A percentile compares a stretch with the other conserved stretches of the same genome.
These are phyloP conservation scores for Psilocybe cubensis DNA, from an alignment of 768 basidiomycete genomes.

Conservation along the genomic window DNA sequence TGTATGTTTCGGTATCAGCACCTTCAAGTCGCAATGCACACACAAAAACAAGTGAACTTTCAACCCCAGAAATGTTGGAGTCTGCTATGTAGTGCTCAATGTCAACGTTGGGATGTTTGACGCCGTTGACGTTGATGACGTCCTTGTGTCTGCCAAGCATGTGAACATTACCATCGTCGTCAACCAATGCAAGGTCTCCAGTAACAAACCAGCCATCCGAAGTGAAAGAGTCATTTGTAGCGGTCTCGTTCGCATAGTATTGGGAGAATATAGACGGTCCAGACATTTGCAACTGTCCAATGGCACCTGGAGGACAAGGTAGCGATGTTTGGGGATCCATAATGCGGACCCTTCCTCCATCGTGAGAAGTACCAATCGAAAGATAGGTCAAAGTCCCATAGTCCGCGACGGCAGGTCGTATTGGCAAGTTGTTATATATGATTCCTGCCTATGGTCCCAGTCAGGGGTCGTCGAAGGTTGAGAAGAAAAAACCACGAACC, in stretches of 20 bases:
- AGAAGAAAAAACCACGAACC: background rate
- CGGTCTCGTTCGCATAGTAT: background rate
- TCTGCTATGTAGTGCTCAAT: conserved; percentile 2
- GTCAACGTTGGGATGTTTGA: conserved; percentile 1
- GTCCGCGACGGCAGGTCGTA: background rate
- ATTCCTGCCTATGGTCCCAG: background rate
- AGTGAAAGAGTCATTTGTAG: background rate
- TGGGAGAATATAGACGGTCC: background rate
- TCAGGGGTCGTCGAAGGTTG: background rate
- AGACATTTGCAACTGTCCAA: background rate
- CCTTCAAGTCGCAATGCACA: background rate
- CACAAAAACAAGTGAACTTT: background rate
- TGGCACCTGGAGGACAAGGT: background rate
- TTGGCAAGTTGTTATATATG: background rate
- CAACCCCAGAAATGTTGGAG: background rate
- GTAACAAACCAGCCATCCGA: conserved; percentile 1
- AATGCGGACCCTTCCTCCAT: background rate
- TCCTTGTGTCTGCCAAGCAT: conserved; percentile 5
- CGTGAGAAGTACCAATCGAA: background rate
- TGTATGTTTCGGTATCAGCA: background rate
- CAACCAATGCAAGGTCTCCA: background rate
- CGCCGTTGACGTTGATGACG: conserved; percentile 3
- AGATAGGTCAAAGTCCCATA: background rate
- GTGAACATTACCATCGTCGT: background rate
- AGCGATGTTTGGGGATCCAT: background rate